Evolutionary conservation across 495 filamentous ascomycete genomes (phyloP), one percentile per base, ranked within the genome.

Genomic region (Neohortaea acidophila): DNA sequence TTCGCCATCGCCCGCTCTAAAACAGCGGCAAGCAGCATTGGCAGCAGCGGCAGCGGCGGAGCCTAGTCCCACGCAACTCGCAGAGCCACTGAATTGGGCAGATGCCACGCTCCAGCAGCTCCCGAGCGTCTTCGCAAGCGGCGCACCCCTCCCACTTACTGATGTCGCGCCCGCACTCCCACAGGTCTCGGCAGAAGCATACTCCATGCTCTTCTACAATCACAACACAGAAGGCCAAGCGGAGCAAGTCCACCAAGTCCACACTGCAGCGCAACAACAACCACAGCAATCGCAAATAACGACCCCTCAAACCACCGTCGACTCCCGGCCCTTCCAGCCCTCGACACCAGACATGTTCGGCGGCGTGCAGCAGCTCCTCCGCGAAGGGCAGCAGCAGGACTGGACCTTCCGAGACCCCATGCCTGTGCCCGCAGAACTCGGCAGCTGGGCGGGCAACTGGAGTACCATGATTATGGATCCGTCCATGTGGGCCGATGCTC

Each of bases 401-500:
- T 63, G 59, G 59, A 53, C 46, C 34, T 41, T 56, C 13, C 37
- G 49, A 1, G 59, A 63, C 30, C n/a, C n/a, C n/a, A n/a, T n/a
- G n/a, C n/a, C n/a, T n/a, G n/a, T n/a, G n/a, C 59, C 61, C 37
- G 40, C 37, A 14, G 51, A 57, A 38, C 48, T 56, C 1, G 58
- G 55, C 8, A 20, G 37, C 6, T 58, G 59, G 15, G 61, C 61
- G 28, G 59, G 49, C 0, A 61, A 63, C 31, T 63, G 59, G 59
- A 48, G 48, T 30, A 19, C 21, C 5, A 6, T 38, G 1, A 39
- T 38, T 11, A 9, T 40, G 1, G 36, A 48, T 32, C 35, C 35
- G 12, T 18, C 35, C 4, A 23, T 15, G 8, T 48, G 45, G 45
- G 25, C 28, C 11, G 26, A 41, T 12, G 12, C 6, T 8, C 6